Conservation (phyloP, 306 rosid species). For the Malus sylvestris region DNA sequence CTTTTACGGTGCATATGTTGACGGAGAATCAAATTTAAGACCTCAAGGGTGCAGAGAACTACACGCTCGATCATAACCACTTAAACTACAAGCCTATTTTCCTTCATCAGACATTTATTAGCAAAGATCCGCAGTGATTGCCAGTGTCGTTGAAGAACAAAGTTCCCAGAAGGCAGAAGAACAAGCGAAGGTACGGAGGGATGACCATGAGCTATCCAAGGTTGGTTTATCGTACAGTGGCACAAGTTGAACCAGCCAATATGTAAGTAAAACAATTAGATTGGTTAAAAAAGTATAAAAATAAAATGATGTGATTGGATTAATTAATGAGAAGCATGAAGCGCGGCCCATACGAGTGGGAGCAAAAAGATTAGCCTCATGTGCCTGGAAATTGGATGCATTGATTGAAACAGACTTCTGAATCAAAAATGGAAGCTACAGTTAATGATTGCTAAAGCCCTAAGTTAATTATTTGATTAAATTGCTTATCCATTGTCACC, state of each 20-base stretch:
- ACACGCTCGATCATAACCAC: neutral
- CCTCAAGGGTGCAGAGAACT: no score
- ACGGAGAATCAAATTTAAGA: no score
- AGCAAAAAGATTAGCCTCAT: neutral
- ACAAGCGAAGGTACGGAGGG: neutral
- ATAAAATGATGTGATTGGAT: neutral
- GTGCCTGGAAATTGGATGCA: slow-evolving; percentile 5
- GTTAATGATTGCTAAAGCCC: neutral
- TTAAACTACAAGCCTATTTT: no score
- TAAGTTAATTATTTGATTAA: neutral
- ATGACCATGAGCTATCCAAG: neutral
- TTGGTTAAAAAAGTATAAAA: no score
- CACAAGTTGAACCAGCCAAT: neutral
- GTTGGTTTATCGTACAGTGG: neutral
- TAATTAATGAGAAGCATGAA: neutral
- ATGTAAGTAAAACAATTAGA: neutral
- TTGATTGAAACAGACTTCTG: neutral
- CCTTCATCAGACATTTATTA: neutral
- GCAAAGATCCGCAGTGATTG: neutral
- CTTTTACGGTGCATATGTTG: no score
- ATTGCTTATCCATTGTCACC: neutral
- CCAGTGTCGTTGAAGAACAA: neutral
- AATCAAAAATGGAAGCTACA: neutral
- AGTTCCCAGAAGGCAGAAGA: neutral
- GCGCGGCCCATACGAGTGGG: neutral